Conservation (phyloP, 306 rosid species). For the Morella rubra region DNA sequence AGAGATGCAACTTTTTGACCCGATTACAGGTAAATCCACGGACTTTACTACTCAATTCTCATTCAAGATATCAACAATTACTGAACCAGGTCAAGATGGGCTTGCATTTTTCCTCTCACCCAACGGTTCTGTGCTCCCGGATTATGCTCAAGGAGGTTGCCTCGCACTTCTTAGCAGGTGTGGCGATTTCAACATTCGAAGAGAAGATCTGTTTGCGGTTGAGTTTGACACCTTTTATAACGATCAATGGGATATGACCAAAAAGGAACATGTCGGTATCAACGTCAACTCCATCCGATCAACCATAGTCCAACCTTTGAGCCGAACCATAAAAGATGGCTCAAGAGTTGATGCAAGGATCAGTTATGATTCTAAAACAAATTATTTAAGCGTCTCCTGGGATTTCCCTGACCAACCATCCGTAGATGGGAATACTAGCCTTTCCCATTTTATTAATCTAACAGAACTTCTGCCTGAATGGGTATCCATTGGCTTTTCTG, state of each 20-base stretch:
- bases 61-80: not conserved
- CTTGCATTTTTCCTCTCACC: conserved; percentile 6
- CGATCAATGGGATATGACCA: not conserved
- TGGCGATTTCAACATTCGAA: not conserved
- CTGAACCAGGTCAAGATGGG: not conserved
- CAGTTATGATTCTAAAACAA: not conserved
- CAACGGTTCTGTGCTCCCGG: not conserved
- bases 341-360: not conserved
- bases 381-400: not conserved
- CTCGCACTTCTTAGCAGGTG: not conserved
- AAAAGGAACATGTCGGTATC: not conserved
- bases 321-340: not conserved
- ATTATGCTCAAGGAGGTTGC: not conserved
- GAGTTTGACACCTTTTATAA: not conserved
- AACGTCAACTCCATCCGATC: not conserved
- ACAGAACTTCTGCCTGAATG: not conserved
- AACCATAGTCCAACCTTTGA: not conserved
- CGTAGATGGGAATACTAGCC: not conserved
- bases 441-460: not conserved
- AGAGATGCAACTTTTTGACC: conserved; percentile 4
- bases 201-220: not conserved
- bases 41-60: conserved; percentile 5
- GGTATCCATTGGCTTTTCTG: conserved; percentile 10
- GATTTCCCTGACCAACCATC: not conserved
- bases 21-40: not conserved